Evolutionary conservation across 495 filamentous ascomycete genomes (phyloP), one percentile per base, ranked within the genome.

Genomic region (Podospora tetraspora): DNA sequence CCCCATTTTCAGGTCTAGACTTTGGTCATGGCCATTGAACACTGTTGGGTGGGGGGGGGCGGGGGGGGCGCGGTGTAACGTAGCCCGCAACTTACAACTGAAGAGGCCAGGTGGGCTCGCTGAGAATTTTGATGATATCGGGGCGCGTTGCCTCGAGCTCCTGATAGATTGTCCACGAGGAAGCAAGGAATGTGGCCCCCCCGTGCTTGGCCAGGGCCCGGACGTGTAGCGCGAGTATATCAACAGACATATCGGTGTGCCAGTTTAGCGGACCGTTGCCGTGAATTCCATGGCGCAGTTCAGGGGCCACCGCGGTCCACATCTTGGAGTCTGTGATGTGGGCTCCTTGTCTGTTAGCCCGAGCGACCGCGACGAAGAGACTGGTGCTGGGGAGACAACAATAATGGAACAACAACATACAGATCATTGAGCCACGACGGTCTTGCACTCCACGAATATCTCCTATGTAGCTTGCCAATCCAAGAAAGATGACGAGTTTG

Each of bases 371-470:
- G 3, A 30, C 29, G 29, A 43, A 16, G 34, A 43, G 34, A 43
- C 34, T 43, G 13, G 34, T 43, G 19, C 34, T 3, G 2, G 34
- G 34, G 34, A 16, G 34, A 43, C 34, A 16, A 19, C 34, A 19
- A 43, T 3, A 13, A 10, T 37, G 12, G 1, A 22, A 13, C 19
- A 37, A 37, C 58, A 12, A 66, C 80, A 65, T 73, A 85, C 84
- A 78, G 23, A 86, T 27, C 74, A 84, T 80, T 21, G 77, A 76
- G 8, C 84, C 84, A 62, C 78, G 75, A 7, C 74, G 70, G 66
- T 81, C 82, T 63, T 87, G 85, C 5, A 83, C 25, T 2, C 85
- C 86, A 63, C 85, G 74, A 25, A 78, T 68, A 30, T 81, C 78
- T 12, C 79, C 85, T 23, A 87, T 77, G 63, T 87, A 82, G 69